phyloP scores from a whole-genome alignment of 2,329 filamentous ascomycete genomes.

The Claviceps humidiphila region DNA sequence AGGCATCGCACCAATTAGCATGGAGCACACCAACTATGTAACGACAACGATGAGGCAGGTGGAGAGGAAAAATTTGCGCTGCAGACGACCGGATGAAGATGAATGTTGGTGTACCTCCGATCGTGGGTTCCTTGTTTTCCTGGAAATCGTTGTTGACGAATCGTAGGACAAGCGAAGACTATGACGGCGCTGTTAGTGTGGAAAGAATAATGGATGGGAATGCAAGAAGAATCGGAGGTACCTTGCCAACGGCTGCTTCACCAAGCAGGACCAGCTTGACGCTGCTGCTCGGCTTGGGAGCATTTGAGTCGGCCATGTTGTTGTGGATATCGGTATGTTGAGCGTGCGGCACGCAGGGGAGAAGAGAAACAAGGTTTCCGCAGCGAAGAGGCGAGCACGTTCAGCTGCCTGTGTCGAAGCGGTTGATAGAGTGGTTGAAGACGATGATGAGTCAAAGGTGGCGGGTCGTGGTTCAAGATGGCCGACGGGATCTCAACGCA shows the following conservation, averaged over 20 bases:
- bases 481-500: neutral
- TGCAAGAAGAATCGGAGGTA: constrained; percentile 24
- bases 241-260: constrained; percentile 97
- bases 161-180: constrained; percentile 94
- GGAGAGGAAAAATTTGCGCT: neutral
- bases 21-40: neutral
- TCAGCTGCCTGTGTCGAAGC: neutral
- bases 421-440: neutral
- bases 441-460: neutral
- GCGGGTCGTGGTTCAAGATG: neutral
- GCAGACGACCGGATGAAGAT: neutral
- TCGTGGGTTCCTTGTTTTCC: constrained; percentile 98
- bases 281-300: constrained; percentile 94
- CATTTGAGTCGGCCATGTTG: constrained; percentile 37
- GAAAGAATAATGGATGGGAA: neutral
- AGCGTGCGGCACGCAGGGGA: neutral
- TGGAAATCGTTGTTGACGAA: constrained; percentile 99
- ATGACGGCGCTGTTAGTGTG: constrained; percentile 13
- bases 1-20: neutral
- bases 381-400: neutral
- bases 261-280: constrained; percentile 97
- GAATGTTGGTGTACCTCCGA: constrained; percentile 58
- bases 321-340: neutral
- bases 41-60: neutral
- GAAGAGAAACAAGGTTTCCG: neutral